A percentile compares a stretch with the other conserved stretches of the same genome.
Conservation (phyloP, 1,284 basidiomycete genomes). For the Thecaphora thlaspeos region DNA sequence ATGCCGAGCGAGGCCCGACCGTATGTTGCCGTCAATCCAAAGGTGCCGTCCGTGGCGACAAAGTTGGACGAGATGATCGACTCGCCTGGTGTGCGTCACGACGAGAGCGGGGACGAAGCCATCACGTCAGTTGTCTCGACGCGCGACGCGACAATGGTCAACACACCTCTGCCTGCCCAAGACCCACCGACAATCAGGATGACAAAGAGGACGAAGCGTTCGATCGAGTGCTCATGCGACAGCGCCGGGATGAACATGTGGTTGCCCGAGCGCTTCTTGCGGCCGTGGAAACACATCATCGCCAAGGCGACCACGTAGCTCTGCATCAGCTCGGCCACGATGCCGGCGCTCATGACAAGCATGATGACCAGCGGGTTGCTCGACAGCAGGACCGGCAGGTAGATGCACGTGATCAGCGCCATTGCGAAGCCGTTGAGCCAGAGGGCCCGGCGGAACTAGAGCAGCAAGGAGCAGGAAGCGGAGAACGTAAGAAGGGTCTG, state of each 20-base stretch:
- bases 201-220: conserved; percentile 44
- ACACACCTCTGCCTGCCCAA: no score
- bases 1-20: conserved; percentile 46
- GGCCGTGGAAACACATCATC: conserved; percentile 36
- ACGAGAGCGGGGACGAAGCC: no score
- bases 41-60: conserved; percentile 16
- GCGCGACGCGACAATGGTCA: no score
- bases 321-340: conserved; percentile 35
- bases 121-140: no score
- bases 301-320: conserved; percentile 33
- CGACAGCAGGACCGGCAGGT: conserved; percentile 41
- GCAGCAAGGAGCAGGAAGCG: no score
- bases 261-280: conserved; percentile 25
- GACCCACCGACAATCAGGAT: conserved; percentile 53
- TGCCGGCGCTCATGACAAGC: conserved; percentile 34
- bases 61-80: conserved; percentile 38
- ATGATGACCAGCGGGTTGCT: conserved; percentile 25
- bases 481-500: no score
- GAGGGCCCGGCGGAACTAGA: conserved; percentile 46
- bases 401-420: conserved; percentile 36
- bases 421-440: conserved; percentile 40
- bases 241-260: conserved; percentile 46
- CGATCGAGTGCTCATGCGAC: conserved; percentile 48
- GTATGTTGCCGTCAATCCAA: conserved; percentile 33
- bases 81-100: no score